A percentile compares a stretch with the other conserved stretches of the same genome.
phyloP scores from a whole-genome alignment of 2,329 filamentous ascomycete species.

The Aspergillus pseudonomiae region DNA sequence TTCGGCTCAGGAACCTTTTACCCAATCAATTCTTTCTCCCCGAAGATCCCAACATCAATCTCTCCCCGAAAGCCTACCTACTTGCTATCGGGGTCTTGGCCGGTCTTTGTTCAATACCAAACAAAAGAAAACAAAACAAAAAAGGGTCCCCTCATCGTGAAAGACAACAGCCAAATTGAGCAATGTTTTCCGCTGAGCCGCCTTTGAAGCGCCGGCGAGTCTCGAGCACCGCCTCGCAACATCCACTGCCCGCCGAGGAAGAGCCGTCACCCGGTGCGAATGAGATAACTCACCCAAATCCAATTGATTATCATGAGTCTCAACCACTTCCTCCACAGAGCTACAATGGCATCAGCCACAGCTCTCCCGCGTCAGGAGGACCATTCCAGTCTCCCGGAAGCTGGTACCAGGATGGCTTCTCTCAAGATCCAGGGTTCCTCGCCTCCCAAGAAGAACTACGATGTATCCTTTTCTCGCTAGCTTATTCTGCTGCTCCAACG shows the following conservation, averaged over 20 bases:
- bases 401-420: conserved; percentile 34
- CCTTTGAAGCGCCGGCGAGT: conserved; percentile 14
- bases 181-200: conserved; percentile 6
- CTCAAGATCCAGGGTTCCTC: conserved; percentile 48
- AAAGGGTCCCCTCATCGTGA: background rate
- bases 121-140: background rate
- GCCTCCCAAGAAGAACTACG: conserved; percentile 51
- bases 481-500: conserved; percentile 48
- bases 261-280: background rate
- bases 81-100: background rate
- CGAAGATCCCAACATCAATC: background rate
- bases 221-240: conserved; percentile 7
- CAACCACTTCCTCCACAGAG: background rate
- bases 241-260: background rate
- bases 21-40: background rate
- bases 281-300: background rate
- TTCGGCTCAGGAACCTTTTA: background rate
- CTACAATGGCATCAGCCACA: conserved; percentile 6
- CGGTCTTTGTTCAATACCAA: background rate
- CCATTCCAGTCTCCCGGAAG: conserved; percentile 18
- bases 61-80: background rate
- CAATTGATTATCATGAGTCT: background rate
- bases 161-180: background rate
- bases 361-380: conserved; percentile 2
- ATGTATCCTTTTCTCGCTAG: conserved; percentile 48